A percentile compares a stretch with the other conserved stretches of the same genome.
Conservation (phyloP, 208 protist genomes). For the Leptomonas pyrrhocoris region DNA sequence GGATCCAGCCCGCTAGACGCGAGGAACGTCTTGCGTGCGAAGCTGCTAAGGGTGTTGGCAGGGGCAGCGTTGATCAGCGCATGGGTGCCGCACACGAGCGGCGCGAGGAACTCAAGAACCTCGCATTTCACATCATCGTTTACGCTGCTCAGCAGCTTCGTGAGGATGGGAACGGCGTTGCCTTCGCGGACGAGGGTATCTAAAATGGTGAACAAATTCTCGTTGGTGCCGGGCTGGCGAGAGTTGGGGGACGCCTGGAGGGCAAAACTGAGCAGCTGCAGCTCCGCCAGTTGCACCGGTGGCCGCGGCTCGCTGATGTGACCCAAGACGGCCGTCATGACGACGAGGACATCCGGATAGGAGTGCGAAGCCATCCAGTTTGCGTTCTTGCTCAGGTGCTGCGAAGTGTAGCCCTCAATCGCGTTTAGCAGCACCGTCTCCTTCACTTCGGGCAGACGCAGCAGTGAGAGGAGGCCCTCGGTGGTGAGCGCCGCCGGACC, state of each 20-base stretch:
- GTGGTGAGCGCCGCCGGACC: conserved; percentile 34
- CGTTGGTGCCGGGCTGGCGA: conserved; percentile 32
- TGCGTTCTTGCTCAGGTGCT: conserved; percentile 45
- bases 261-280: conserved; percentile 67
- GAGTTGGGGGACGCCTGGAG: conserved; percentile 49
- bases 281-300: conserved; percentile 75
- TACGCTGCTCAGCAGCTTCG: conserved; percentile 82
- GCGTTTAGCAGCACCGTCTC: conserved; percentile 75
- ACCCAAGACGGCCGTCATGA: conserved; percentile 57
- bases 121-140: conserved; percentile 93
- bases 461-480: conserved; percentile 60
- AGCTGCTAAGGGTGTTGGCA: conserved; percentile 26
- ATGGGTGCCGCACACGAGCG: conserved; percentile 65
- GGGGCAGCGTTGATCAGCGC: conserved; percentile 28
- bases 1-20: conserved; percentile 67
- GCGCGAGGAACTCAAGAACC: conserved; percentile 74
- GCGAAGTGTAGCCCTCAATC: conserved; percentile 69
- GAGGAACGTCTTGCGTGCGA: conserved; percentile 72
- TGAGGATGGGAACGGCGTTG: conserved; percentile 50
- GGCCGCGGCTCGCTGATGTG: conserved; percentile 79
- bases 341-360: conserved; percentile 46
- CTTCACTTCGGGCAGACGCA: conserved; percentile 80
- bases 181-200: conserved; percentile 58
- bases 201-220: conserved; percentile 42
- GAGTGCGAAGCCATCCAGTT: conserved; percentile 40